Base-by-base conservation (phyloP, 805 yeast species). In the Alloascoidea africana region DNA sequence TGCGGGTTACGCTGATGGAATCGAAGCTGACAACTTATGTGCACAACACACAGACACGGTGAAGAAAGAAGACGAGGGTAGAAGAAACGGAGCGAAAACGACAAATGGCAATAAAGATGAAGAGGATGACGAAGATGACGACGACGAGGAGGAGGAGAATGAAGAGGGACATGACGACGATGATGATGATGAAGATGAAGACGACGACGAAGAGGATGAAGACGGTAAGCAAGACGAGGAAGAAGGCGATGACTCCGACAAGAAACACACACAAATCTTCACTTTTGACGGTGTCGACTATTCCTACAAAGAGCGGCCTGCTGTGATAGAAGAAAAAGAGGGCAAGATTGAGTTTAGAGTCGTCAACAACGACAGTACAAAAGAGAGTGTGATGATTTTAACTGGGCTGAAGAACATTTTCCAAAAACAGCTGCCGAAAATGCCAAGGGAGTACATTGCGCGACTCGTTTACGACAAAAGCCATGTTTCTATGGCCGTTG, bases 361-460 rank as follows among this genome's bases (percentile, higher is more conserved):
- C 19, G 99, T 91, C 17, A 91, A 91, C 57, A 89, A 91, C 59
- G 97, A 91, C 55, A 84, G 86, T 52, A 67, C 86, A 2, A 68
- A 69, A 42, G 98, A 91, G 49, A 84, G 73, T 55, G 63, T 91
- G 64, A 84, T 91, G 66, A 89, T 91, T 36, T 63, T 91, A 44
- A 91, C 97, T 0, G 99, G 99, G 1, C 60, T 91, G 44, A 91
- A 91, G 58, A 91, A 89, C 54, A 89, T 91, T 45, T 91, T 91
- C 56, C 98, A 91, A 55, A 87, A 87, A 51, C 99, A 91, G 59
- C 68, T 91, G 44, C 99, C 99, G 2, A 89, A 91, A 58, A 91
- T 91, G 99, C 99, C 99, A 15, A 71, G 91, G 43, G 97, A 91
- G 53, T 91, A 91, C 58, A 91, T 91, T 51, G 85, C 96, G 4